phyloP scores from a whole-genome alignment of 1,284 basidiomycete genomes.

The Crocinoboletus sp. region DNA sequence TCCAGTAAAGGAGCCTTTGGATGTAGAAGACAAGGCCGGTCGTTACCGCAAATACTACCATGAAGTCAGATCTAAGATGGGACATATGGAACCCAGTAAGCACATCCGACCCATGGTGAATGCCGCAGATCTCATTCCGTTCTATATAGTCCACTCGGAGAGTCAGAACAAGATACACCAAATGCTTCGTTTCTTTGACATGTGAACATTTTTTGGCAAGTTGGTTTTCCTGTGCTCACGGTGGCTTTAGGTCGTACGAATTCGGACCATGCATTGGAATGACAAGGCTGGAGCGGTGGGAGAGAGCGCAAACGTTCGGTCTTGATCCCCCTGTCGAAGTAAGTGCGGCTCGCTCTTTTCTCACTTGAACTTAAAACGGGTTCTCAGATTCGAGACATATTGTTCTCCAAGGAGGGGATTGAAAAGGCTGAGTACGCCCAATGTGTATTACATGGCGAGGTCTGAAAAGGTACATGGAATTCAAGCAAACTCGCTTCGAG shows the following conservation, averaged over 20 bases:
- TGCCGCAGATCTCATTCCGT: not conserved
- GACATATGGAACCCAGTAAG: conserved; percentile 56
- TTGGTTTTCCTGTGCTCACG: conserved; percentile 1
- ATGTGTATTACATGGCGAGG: conserved; percentile 46
- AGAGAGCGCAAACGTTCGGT: conserved; percentile 77
- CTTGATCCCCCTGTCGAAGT: conserved; percentile 84
- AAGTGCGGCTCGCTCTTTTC: not conserved
- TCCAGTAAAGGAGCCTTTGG: conserved; percentile 11
- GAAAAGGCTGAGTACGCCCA: conserved; percentile 43
- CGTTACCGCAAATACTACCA: conserved; percentile 44
- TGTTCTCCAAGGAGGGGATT: conserved; percentile 53
- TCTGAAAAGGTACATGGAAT: conserved; percentile 25
- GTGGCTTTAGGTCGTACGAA: conserved; percentile 55
- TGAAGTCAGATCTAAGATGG: conserved; percentile 51
- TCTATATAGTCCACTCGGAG: conserved; percentile 52
- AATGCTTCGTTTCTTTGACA: conserved; percentile 78
- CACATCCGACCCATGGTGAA: conserved; percentile 9
- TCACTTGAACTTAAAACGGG: not conserved
- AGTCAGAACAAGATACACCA: conserved; percentile 60
- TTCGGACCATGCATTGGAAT: conserved; percentile 88
- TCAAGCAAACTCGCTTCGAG: not conserved
- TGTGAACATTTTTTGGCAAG: conserved; percentile 40
- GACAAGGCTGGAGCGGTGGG: conserved; percentile 82
- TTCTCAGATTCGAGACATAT: conserved; percentile 68
- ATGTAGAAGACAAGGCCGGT: conserved; percentile 35